A percentile compares a stretch with the other conserved stretches of the same genome.
Evolutionary conservation across 805 yeast species (phyloP).

Genomic region (Metschnikowia vanudenii): DNA sequence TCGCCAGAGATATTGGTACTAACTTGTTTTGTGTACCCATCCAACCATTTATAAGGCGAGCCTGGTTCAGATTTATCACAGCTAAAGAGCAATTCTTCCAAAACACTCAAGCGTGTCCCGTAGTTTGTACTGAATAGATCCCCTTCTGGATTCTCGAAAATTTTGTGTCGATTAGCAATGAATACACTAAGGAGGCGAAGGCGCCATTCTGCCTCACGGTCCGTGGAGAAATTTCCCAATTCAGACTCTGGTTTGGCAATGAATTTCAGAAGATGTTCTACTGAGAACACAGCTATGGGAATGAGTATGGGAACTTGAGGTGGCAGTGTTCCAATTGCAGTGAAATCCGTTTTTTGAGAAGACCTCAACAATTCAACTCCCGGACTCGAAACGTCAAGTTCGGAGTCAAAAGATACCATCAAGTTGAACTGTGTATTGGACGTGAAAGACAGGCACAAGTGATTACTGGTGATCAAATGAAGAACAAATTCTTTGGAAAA

Average conservation of each 20-base stretch:
- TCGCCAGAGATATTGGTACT: constrained; percentile 23
- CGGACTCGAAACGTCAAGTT: constrained; percentile 33
- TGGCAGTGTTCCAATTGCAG: not conserved
- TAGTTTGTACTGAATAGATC: constrained; percentile 26
- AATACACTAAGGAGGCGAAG: constrained; percentile 28
- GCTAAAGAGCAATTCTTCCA: constrained; percentile 28
- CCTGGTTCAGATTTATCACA: constrained; percentile 22
- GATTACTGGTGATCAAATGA: constrained; percentile 18
- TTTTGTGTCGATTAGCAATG: constrained; percentile 28
- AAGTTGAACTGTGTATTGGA: constrained; percentile 23
- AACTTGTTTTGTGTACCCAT: constrained; percentile 22
- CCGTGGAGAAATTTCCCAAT: constrained; percentile 19
- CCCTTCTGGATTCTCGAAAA: constrained; percentile 19
- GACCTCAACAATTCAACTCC: constrained; percentile 35
- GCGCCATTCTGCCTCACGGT: constrained; percentile 34
- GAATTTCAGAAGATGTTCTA: constrained; percentile 29
- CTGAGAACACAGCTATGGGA: constrained; percentile 35
- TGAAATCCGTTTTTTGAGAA: constrained; percentile 6
- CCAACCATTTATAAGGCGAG: constrained; percentile 19
- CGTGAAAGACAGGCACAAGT: constrained; percentile 15
- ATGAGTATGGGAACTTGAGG: constrained; percentile 33
- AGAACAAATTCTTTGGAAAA: constrained; percentile 7
- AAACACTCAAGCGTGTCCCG: constrained; percentile 11
- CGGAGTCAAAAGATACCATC: constrained; percentile 38
- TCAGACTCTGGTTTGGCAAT: constrained; percentile 23